A percentile compares a stretch with the other conserved stretches of the same genome.
phyloP scores from a whole-genome alignment of 2,329 filamentous ascomycete species.

The Rasamsonia emersonii region DNA sequence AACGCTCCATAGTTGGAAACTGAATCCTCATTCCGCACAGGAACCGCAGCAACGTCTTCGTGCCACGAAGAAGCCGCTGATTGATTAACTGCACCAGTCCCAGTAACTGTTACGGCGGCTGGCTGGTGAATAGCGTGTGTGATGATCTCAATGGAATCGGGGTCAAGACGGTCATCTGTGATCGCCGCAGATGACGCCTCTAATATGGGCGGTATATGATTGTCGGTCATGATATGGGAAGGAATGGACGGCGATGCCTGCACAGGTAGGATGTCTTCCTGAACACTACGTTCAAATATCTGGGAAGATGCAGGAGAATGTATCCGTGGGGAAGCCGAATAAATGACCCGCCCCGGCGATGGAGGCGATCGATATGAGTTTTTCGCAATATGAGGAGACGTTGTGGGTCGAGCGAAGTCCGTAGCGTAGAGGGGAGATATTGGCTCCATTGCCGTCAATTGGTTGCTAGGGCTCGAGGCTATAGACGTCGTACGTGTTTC shows the following conservation, averaged over 20 bases:
- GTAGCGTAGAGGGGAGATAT: too few species aligned
- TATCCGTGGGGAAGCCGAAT: slow-evolving; percentile 62
- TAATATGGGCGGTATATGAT: slow-evolving; percentile 83
- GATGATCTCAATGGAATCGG: slow-evolving; percentile 86
- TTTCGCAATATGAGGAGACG: too few species aligned
- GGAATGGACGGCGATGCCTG: slow-evolving; percentile 81
- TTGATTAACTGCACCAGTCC: slow-evolving; percentile 30
- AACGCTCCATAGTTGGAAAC: slow-evolving; percentile 69
- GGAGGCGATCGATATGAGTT: slow-evolving; percentile 42
- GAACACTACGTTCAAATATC: slow-evolving; percentile 93
- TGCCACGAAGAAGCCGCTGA: slow-evolving; percentile 24
- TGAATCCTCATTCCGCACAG: slow-evolving; percentile 51
- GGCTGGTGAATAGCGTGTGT: slow-evolving; percentile 79
- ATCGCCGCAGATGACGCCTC: slow-evolving; percentile 89
- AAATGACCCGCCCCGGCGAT: slow-evolving; percentile 57
- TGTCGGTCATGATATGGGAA: slow-evolving; percentile 86
- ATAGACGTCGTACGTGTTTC: too few species aligned
- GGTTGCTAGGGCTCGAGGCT: too few species aligned
- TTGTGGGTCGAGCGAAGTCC: too few species aligned
- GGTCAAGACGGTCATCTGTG: slow-evolving; percentile 74
- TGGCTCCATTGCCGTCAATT: too few species aligned
- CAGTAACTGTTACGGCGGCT: slow-evolving; percentile 58
- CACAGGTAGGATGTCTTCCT: slow-evolving; percentile 60
- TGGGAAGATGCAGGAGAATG: slow-evolving; percentile 68
- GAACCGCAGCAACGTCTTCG: slow-evolving; percentile 50